Conservation (phyloP, 257 asterid species). For the Catharanthus roseus region DNA sequence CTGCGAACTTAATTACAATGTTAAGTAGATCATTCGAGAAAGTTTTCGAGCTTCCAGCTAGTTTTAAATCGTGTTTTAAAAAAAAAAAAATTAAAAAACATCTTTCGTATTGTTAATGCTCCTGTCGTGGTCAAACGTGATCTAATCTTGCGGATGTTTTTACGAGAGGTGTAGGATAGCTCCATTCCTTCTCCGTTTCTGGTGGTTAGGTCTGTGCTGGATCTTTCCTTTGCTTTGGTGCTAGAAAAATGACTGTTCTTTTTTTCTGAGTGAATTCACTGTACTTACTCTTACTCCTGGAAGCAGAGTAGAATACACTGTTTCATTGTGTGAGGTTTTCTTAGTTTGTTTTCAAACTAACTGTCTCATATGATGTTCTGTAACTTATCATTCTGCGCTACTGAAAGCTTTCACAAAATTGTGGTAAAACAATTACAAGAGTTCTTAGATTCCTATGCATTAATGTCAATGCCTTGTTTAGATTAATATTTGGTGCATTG, state of each 20-base stretch:
- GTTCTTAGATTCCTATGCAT: not conserved
- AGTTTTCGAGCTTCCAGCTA: no score
- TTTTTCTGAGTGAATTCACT: not conserved
- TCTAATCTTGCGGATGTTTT: not conserved
- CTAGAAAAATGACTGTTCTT: not conserved
- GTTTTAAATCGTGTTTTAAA: not conserved
- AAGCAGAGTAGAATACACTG: not conserved
- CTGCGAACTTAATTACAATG: not conserved
- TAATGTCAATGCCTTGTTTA: not conserved
- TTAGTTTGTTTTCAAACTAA: not conserved
- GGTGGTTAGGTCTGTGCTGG: not conserved
- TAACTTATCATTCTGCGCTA: not conserved
- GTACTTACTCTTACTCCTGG: not conserved
- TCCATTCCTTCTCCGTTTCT: not conserved
- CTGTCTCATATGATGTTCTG: not conserved
- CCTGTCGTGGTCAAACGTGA: not conserved
- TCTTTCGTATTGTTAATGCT: not conserved
- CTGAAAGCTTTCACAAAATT: not conserved
- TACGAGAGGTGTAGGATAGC: not conserved
- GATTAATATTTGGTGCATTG: not conserved
- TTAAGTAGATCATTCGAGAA: not conserved
- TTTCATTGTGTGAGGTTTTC: not conserved
- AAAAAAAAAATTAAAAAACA: no score
- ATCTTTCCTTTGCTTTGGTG: not conserved
- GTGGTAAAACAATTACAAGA: not conserved